Base-by-base conservation (phyloP, 441 rosid species). In the Brassica balearica region DNA sequence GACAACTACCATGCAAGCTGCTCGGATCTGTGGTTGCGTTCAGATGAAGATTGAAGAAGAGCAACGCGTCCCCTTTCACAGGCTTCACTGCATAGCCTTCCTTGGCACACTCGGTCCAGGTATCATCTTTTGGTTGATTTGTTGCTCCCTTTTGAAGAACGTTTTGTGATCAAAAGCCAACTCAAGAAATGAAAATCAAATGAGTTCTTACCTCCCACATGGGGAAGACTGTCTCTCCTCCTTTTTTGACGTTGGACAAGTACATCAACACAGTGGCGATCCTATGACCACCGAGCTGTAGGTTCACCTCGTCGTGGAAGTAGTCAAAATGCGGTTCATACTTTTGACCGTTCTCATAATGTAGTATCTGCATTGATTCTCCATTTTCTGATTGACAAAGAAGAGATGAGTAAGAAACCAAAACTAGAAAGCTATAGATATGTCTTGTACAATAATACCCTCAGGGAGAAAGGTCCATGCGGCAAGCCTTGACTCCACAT, bases 211-310 rank as follows among this genome's bases (percentile, higher is more conserved):
- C 99, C 92, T 88, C 82, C 25, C 94, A 75, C 38, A 84, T 68
- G 59, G 99, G 99, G 81, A 96, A 96, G 46, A 96, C 82, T 0
- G 99, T 96, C 83, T 96, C 99, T 66, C 99, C 99, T 15, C 99
- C 99, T 84, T 74, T 89, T 82, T 68, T 82, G 51, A 94, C 90
- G 53, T 78, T 68, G 67, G 97, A 96, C 88, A 96, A 82, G 80
- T 96, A 96, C 98, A 96, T 94, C 83, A 96, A 79, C 19, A 96
- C 97, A 25, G 99, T 96, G 78, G 93, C 99, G 68, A 94, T 74
- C 66, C 98, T 89, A 58, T 96, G 97, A 71, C 99, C 99, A 73
- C 98, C 98, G 2, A 88, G 82, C 84, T 82, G 59, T 79, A 78
- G 88, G 76, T 96, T 94, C 12, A 65, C 86, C 82, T 83, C 86